phyloP scores from a whole-genome alignment of 345 rosid species.

The Brassica rapa region DNA sequence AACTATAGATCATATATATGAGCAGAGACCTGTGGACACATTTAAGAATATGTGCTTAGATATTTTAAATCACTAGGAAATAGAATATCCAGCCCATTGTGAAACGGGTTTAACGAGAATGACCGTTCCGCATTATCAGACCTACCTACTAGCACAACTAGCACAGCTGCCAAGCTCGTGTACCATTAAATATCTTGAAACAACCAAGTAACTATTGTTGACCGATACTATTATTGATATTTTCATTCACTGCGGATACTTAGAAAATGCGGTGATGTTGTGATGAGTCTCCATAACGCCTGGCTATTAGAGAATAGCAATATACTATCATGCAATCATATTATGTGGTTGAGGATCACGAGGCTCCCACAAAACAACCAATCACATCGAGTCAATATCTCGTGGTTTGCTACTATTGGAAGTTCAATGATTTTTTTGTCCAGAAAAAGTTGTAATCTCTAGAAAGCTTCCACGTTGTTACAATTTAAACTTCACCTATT shows the following conservation, averaged over 20 bases:
- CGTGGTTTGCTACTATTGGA: constrained; percentile 27
- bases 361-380: constrained; percentile 36
- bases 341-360: constrained; percentile 42
- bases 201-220: neutral
- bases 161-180: constrained; percentile 12
- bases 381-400: constrained; percentile 34
- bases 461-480: constrained; percentile 26
- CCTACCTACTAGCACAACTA: constrained; percentile 7
- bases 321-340: constrained; percentile 15
- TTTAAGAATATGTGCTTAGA: neutral
- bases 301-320: constrained; percentile 2
- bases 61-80: neutral
- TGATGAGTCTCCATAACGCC: constrained; percentile 15
- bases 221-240: neutral
- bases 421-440: neutral
- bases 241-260: neutral
- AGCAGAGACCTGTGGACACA: too few relatives aligned
- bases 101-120: constrained; percentile 23
- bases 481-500: neutral
- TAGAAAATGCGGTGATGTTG: neutral
- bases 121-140: constrained; percentile 26
- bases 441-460: constrained; percentile 9
- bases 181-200: constrained; percentile 4
- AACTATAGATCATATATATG: too few relatives aligned
- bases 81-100: neutral